Base-by-base conservation (phyloP, 371 early-diverging fungal genomes). In the Mucor piriformis region DNA sequence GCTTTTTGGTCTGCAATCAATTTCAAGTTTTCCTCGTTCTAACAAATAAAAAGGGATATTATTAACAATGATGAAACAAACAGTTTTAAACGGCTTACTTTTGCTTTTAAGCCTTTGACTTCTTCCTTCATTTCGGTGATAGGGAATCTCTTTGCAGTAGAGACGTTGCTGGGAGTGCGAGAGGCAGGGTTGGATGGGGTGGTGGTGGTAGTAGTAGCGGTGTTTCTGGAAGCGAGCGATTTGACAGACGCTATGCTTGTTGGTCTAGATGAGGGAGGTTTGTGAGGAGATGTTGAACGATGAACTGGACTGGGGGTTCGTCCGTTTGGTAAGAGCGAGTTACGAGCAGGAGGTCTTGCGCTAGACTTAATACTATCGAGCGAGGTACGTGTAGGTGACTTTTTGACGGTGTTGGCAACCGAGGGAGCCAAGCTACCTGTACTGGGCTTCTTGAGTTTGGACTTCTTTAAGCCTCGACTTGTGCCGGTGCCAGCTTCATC, bases 1-100 rank as follows among this genome's bases (percentile, higher is more conserved):
- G 69, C 69, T n/a, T 69, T 57, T 51, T 80, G 77, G 29, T 77
- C 61, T 24, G 72, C 81, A 62, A 80, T 77, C 54, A 77, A 55
- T 33, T 75, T 66, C 27, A 73, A 51, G 35, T 77, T 70, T 50
- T 66, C 74, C 18, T 77, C 70, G 59, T 77, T 77, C 81, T 75
- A 33, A n/a, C n/a, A 4, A 53, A 35, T 50, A 16, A 18, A 24
- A 52, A 42, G 46, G 23, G 2, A 8, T 43, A 13, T 5, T 33
- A 33, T 21, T 29, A 21, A 44, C 21, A n/a, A n/a, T n/a, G n/a
- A n/a, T n/a, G n/a, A n/a, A n/a, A n/a, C n/a, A n/a, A n/a, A n/a
- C n/a, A n/a, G n/a, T n/a, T n/a, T n/a, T n/a, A n/a, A n/a, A n/a
- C n/a, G n/a, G n/a, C n/a, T n/a, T 61, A 69, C 69, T 62, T 65